Base-by-base conservation (phyloP, 345 rosid species). In the Iberis pinnata region DNA sequence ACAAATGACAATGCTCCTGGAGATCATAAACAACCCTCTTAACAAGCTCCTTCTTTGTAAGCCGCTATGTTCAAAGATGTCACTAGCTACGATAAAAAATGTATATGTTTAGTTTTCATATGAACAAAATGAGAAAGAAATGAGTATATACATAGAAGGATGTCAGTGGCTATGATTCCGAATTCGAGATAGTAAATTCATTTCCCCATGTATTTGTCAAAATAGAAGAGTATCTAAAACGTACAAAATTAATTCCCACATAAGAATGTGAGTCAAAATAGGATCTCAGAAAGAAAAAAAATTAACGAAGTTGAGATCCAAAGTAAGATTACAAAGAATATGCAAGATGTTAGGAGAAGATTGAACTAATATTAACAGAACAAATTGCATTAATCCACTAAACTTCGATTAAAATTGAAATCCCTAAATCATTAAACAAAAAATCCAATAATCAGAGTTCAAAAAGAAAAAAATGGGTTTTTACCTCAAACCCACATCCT, bases 1-100 rank as follows among this genome's bases (percentile, higher is more conserved):
- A 29, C 9, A 29, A 9, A 29, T 68, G 78, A 43, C 73, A 82
- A 12, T 74, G 76, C 24, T 61, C 52, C 19, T 73, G 76, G 16
- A 83, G 70, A 56, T 79, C 82, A 49, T 80, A 60, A 3, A 83
- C 51, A 8, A 71, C n/a, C n/a, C n/a, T n/a, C 76, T 43, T 26
- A 62, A 8, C 69, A 20, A 86, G 76, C 51, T 80, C 78, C 33
- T 48, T 68, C 53, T 61, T 71, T 3, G 66, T 56, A 54, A 64
- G n/a, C n/a, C n/a, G n/a, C n/a, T n/a, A n/a, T n/a, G n/a, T n/a
- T n/a, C n/a, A n/a, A n/a, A n/a, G n/a, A n/a, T n/a, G n/a, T n/a
- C n/a, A n/a, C n/a, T n/a, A n/a, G n/a, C n/a, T n/a, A n/a, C n/a
- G n/a, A n/a, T n/a, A n/a, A n/a, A n/a, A n/a, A n/a, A n/a, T n/a